phyloP scores from a whole-genome alignment of 371 early-diverging fungal genomes.

The Globomyces sp. region DNA sequence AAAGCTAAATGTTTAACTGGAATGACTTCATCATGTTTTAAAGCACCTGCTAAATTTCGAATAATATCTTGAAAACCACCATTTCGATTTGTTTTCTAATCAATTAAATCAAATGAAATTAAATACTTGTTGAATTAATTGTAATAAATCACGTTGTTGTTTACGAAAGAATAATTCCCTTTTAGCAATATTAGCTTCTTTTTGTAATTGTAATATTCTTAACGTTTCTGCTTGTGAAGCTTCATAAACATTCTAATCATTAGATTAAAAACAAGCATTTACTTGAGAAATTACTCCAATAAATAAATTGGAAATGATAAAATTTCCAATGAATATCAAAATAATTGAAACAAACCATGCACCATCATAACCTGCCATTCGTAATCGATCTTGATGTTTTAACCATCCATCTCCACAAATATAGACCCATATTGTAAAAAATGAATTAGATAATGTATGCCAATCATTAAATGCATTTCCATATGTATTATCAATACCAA shows the following conservation, averaged over 20 bases:
- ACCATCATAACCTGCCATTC: conserved; percentile 27
- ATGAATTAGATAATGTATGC: conserved; percentile 21
- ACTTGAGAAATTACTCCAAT: conserved; percentile 44
- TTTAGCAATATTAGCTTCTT: conserved; percentile 33
- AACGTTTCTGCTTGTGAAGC: conserved; percentile 36
- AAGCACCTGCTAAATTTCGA: conserved; percentile 35
- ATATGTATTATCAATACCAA: conserved; percentile 21
- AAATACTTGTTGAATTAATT: conserved; percentile 35
- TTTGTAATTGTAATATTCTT: conserved; percentile 19
- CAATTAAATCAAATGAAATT: neutral
- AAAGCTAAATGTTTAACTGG: conserved; percentile 34
- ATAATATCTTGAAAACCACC: conserved; percentile 38
- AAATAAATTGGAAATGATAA: conserved; percentile 46
- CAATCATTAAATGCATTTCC: conserved; percentile 19
- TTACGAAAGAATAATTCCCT: conserved; percentile 39
- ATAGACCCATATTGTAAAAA: conserved; percentile 34
- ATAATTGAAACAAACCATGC: conserved; percentile 28
- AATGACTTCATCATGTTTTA: conserved; percentile 44
- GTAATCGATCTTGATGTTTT: conserved; percentile 28
- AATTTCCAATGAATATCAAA: conserved; percentile 41
- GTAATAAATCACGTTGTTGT: conserved; percentile 36
- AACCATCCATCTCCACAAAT: conserved; percentile 43
- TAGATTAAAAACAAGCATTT: conserved; percentile 16
- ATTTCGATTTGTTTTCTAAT: conserved; percentile 21
- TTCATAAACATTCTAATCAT: conserved; percentile 35